phyloP scores from a whole-genome alignment of 192 early-diverging fungal species.

The Phlyctochytrium planicorne region DNA sequence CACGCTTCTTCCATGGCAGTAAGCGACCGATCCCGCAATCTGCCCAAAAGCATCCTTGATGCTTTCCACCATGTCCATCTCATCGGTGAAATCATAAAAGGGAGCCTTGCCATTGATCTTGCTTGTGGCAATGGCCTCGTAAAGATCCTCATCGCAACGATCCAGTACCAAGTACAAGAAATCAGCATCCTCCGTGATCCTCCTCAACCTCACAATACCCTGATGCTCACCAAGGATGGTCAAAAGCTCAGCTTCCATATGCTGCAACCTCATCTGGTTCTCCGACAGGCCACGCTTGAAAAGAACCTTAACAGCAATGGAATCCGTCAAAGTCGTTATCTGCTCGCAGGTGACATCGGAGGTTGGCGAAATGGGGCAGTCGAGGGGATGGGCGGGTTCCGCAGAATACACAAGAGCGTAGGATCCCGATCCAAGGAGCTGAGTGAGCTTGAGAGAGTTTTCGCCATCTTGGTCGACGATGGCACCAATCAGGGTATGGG shows the following conservation, averaged over 20 bases:
- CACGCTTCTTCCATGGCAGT: conserved; percentile 71
- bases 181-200: conserved; percentile 20
- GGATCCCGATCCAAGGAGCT: conserved; percentile 44
- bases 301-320: neutral
- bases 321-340: conserved; percentile 13
- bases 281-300: conserved; percentile 24
- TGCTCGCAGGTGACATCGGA: conserved; percentile 45
- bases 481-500: neutral
- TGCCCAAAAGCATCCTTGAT: conserved; percentile 60
- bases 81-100: conserved; percentile 20
- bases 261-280: conserved; percentile 36
- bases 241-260: conserved; percentile 32
- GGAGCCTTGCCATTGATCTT: conserved; percentile 5
- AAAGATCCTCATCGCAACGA: conserved; percentile 31
- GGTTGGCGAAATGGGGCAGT: neutral
- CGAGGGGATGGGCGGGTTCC: neutral
- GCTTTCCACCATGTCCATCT: conserved; percentile 15
- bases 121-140: conserved; percentile 34
- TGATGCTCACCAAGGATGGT: conserved; percentile 10
- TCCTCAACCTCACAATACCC: conserved; percentile 20
- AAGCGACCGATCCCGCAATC: conserved; percentile 70
- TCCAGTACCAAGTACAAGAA: conserved; percentile 37
- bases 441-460: conserved; percentile 18
- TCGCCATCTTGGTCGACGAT: neutral
- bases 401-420: conserved; percentile 52